Base-by-base conservation (phyloP, 768 basidiomycete genomes). In the Serendipita vermifera region DNA sequence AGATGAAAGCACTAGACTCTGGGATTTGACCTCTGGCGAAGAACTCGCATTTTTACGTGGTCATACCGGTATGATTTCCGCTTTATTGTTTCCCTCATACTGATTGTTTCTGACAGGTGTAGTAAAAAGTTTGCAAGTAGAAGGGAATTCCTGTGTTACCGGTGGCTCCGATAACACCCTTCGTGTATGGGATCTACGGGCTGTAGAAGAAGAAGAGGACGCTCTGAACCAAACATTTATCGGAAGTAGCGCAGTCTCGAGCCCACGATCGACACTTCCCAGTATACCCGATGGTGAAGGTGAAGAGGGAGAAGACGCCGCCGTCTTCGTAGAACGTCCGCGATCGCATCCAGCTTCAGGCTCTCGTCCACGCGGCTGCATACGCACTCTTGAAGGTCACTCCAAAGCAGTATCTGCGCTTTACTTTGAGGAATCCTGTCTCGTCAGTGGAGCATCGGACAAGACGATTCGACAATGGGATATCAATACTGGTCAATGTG, bases 401-500 rank as follows among this genome's bases (percentile, higher is more conserved):
- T 86, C 81, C 51, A 92, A 92, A 69, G 81, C 86, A 14, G 91
- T 98, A 36, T 92, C 94, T 1, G 78, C 91, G 4, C 73, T 99
- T 54, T 98, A 93, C 68, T 97, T 97, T 59, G 96, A 99, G 68
- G 91, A 92, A 59, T 82, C 87, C 51, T 93, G 87, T 63, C 68
- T 99, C 70, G 93, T 98, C 11, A 97, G 93, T 5, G 96, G 96
- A 32, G 94, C 96, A 3, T 91, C 89, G 3, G 96, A 99, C 72
- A 97, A 97, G 70, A 99, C 96, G 0, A 77, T 99, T 55, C 87
- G 96, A 2, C 94, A 98, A 67, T 99, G 96, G 96, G 96, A 98
- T 66, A 79, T 98, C 55, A 80, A 79, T 17, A 98, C 96, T 0
- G 96, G 94, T 5, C 96, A 98, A 74, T 99, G 96, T 69, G 85